phyloP scores from a whole-genome alignment of 2,329 filamentous ascomycete genomes.

The Macrophomina tecta region DNA sequence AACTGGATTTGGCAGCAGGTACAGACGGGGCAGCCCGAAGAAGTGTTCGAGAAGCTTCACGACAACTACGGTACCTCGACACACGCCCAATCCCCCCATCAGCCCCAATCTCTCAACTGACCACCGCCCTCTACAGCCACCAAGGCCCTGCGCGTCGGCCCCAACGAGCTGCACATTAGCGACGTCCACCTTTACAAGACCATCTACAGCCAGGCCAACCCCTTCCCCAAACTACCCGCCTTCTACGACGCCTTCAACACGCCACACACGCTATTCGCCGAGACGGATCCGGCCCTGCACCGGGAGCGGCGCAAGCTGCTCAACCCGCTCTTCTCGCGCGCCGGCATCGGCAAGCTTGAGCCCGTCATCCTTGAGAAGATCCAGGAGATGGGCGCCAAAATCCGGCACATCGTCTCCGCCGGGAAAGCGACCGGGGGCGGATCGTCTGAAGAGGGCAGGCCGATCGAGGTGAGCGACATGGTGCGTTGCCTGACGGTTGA shows the following conservation, averaged over 20 bases:
- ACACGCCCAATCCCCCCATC: neutral
- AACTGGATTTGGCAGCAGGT: neutral
- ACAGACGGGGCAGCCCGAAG: neutral
- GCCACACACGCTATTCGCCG: slow-evolving; percentile 16
- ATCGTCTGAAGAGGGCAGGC: neutral
- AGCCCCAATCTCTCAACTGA: neutral
- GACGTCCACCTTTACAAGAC: slow-evolving; percentile 29
- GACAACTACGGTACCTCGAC: neutral
- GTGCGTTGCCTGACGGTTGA: slow-evolving; percentile 31
- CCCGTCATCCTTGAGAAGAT: slow-evolving; percentile 23
- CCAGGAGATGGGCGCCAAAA: slow-evolving; percentile 22
- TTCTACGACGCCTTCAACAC: slow-evolving; percentile 25
- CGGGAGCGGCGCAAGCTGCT: slow-evolving; percentile 30
- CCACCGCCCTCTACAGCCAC: neutral
- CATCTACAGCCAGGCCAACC: slow-evolving; percentile 25
- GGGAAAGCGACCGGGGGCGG: slow-evolving; percentile 7
- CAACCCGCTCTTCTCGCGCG: slow-evolving; percentile 28
- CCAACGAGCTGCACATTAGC: slow-evolving; percentile 33
- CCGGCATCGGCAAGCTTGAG: slow-evolving; percentile 25
- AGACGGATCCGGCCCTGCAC: slow-evolving; percentile 31
- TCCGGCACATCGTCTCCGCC: slow-evolving; percentile 17
- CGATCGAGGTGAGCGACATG: slow-evolving; percentile 29
- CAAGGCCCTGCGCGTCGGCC: slow-evolving; percentile 27
- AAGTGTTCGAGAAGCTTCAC: neutral
- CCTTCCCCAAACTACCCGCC: slow-evolving; percentile 28